Evolutionary conservation across 805 yeast genomes (phyloP).

Genomic region (Schwanniomyces yamadae): DNA sequence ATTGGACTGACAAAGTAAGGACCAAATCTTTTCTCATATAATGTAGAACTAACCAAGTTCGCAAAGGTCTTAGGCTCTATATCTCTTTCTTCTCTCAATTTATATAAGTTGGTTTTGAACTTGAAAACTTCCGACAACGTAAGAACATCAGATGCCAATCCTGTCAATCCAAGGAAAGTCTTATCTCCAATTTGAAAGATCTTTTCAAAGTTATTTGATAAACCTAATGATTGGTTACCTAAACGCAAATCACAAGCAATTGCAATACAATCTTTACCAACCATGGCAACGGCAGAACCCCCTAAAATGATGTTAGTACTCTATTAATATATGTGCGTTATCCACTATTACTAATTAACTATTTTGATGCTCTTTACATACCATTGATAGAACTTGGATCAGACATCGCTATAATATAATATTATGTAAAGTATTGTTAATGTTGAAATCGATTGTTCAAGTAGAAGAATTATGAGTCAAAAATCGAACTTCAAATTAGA

Average conservation of each 20-base stretch:
- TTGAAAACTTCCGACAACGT: slow-evolving; percentile 82
- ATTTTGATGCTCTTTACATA: slow-evolving; percentile 32
- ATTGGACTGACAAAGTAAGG: slow-evolving; percentile 97
- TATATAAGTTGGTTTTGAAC: slow-evolving; percentile 82
- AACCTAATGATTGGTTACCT: slow-evolving; percentile 91
- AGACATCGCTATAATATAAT: slow-evolving; percentile 46
- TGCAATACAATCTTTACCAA: slow-evolving; percentile 97
- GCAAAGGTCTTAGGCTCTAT: slow-evolving; percentile 95
- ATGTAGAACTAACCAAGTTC: slow-evolving; percentile 82
- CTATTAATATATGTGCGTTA: not conserved
- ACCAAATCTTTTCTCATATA: slow-evolving; percentile 90
- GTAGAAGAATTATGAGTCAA: too few relatives aligned
- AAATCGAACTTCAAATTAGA: too few relatives aligned
- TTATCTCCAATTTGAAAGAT: slow-evolving; percentile 78
- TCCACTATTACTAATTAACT: not conserved
- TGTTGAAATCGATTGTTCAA: too few relatives aligned
- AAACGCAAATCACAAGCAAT: slow-evolving; percentile 93
- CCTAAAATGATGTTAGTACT: slow-evolving; percentile 38
- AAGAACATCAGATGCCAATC: slow-evolving; percentile 90
- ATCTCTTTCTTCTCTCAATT: slow-evolving; percentile 83
- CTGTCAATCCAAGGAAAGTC: slow-evolving; percentile 88
- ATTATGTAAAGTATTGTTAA: too few relatives aligned
- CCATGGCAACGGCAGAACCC: slow-evolving; percentile 98
- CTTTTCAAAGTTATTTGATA: slow-evolving; percentile 91
- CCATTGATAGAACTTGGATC: slow-evolving; percentile 79